Evolutionary conservation across 75 land plant species (phyloP), one percentile per base, ranked within the genome.

Genomic region (Pseudotsuga menziesii): DNA sequence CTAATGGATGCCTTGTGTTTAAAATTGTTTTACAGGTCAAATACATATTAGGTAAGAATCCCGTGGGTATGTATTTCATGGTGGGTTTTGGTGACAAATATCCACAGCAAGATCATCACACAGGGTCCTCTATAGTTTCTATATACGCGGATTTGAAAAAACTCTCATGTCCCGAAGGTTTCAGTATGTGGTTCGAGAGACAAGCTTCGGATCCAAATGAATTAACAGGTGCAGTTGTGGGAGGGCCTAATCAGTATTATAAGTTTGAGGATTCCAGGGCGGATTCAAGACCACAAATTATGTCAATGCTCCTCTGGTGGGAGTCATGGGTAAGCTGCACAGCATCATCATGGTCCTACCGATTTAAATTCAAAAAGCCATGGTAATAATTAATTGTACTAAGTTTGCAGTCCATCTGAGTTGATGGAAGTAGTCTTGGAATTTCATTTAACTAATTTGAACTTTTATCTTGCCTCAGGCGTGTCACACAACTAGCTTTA

Each of bases 211-310:
- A 94, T 73, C 85, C 88, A 5, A 87, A 94, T 60, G 83, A 78
- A 77, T 83, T 93, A 22, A 89, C 87, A 0, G 98, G 98, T 0
- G 98, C 98, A 67, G 77, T 94, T 5, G 84, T 94, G 3, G 98
- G 98, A 4, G 98, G 98, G 0, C 98, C 98, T 0, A 93, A 94
- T 78, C 62, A 56, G 56, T 8, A 60, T 56, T 95, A 94, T 56
- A 79, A 87, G 54, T 88, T 94, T 82, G n/a, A 76, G 1, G 98
- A 94, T 61, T 56, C 57, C 25, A 78, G 96, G 26, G 78, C 73
- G 78, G 79, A 84, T 56, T 88, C 78, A 0, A 27, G 80, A 95
- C 98, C 1, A 69, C 80, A 66, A 92, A 93, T 16, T 94, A 94
- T 81, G 61, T 89, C 71, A 94, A 94, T 71, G 89, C 98, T 29